Evolutionary conservation across 805 yeast genomes (phyloP).

Genomic region (Pichia phayaonensis): DNA sequence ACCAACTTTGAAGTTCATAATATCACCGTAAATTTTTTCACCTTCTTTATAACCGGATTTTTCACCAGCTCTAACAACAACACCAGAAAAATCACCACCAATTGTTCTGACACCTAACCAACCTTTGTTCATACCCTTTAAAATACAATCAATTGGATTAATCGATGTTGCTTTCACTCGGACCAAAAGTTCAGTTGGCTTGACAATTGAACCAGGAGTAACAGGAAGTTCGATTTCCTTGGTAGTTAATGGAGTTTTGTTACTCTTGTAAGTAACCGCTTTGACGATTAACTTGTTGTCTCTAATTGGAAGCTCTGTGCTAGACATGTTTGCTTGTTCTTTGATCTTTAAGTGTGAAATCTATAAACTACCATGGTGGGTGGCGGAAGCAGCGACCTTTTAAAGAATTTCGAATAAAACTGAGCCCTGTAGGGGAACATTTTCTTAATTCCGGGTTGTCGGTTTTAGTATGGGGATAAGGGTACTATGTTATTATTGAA

Average conservation of each 20-base stretch:
- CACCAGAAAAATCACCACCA: constrained; percentile 22
- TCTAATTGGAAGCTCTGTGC: not conserved
- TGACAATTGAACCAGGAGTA: constrained; percentile 1
- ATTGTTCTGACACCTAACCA: constrained; percentile 11
- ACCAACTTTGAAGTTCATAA: constrained; percentile 25
- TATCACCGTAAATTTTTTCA: constrained; percentile 17
- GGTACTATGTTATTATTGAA: no score
- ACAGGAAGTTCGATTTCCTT: constrained; percentile 10
- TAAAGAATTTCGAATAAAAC: no score
- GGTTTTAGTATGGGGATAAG: no score
- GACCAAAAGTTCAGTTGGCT: constrained; percentile 14
- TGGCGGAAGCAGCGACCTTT: no score
- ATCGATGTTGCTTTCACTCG: constrained; percentile 14
- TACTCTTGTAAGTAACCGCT: constrained; percentile 13
- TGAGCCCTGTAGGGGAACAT: no score
- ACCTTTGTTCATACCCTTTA: constrained; percentile 5
- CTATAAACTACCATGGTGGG: no score
- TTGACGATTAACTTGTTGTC: constrained; percentile 9
- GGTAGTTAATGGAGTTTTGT: constrained; percentile 7
- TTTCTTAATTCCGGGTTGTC: no score
- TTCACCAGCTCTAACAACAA: constrained; percentile 17
- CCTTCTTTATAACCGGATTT: constrained; percentile 13
- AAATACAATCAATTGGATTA: constrained; percentile 19
- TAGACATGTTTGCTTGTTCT: not conserved
- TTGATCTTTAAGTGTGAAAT: not conserved